Evolutionary conservation across 306 rosid species (phyloP).

Genomic region (Biancaea sappan): DNA sequence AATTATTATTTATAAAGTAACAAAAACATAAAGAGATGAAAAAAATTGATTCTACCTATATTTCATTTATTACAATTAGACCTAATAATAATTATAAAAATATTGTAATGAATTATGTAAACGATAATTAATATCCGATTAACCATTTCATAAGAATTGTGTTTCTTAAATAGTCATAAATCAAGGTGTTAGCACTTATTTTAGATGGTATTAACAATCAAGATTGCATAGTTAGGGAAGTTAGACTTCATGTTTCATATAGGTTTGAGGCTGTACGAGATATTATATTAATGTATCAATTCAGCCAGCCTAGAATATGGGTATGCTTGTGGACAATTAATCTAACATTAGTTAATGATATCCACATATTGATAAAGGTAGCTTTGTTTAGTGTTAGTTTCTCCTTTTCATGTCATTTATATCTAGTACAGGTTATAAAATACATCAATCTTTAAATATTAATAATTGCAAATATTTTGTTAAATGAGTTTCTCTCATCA

Average conservation of each 20-base stretch:
- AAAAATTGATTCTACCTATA: slow-evolving; percentile 8
- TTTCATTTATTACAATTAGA: background rate
- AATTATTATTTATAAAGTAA: background rate
- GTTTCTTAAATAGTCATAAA: background rate
- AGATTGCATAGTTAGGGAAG: background rate
- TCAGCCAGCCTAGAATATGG: slow-evolving; percentile 4
- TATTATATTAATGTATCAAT: slow-evolving; percentile 23
- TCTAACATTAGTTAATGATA: slow-evolving; percentile 11
- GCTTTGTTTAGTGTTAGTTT: slow-evolving; percentile 15
- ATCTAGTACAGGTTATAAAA: slow-evolving; percentile 4
- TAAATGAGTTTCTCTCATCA: slow-evolving; percentile 35
- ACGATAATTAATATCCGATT: background rate
- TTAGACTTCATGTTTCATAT: slow-evolving; percentile 10
- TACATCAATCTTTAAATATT: slow-evolving; percentile 11
- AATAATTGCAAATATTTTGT: slow-evolving; percentile 8
- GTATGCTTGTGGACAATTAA: background rate
- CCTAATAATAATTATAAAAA: background rate
- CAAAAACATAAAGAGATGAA: background rate
- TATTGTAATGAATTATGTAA: background rate
- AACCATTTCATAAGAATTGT: slow-evolving; percentile 1
- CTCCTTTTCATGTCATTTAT: slow-evolving; percentile 16
- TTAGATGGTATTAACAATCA: background rate
- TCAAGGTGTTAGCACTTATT: slow-evolving; percentile 12
- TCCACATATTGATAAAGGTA: background rate
- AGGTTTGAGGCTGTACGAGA: slow-evolving; percentile 9